Conservation (phyloP, 129 eudicot genomes). For the Helichrysum umbraculigerum region DNA sequence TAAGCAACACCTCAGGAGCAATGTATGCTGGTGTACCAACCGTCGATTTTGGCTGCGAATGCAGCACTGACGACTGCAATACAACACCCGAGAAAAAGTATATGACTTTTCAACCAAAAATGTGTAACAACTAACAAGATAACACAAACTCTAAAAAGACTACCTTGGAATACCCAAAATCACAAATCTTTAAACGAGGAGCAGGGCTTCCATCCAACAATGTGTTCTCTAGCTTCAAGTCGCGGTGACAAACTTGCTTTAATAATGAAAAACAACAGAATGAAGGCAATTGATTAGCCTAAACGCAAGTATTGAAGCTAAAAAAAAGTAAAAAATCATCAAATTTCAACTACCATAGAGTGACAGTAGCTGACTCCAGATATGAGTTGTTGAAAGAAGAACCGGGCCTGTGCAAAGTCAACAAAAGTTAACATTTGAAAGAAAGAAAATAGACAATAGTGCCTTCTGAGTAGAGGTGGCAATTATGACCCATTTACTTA, state of each 20-base stretch:
- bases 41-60: constrained; percentile 94
- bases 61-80: constrained; percentile 80
- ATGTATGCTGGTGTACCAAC: constrained; percentile 98
- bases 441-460: neutral
- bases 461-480: neutral
- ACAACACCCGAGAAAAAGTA: constrained; percentile 10
- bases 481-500: neutral
- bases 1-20: constrained; percentile 92
- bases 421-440: constrained; percentile 17
- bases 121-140: neutral
- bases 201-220: constrained; percentile 81
- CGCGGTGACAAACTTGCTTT: constrained; percentile 88
- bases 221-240: constrained; percentile 76
- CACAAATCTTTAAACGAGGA: constrained; percentile 75
- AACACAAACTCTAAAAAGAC: neutral
- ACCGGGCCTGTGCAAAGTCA: constrained; percentile 47
- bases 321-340: neutral
- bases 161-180: constrained; percentile 86
- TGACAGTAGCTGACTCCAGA: constrained; percentile 82
- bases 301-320: neutral
- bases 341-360: constrained; percentile 47
- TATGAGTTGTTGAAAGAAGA: constrained; percentile 70
- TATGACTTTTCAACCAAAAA: neutral
- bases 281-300: constrained; percentile 15
- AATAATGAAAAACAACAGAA: constrained; percentile 25